These are phyloP conservation scores for Phytopythium chamaehyphon DNA, from an alignment of 352 stramenopile genomes.

Conservation along the genomic window DNA sequence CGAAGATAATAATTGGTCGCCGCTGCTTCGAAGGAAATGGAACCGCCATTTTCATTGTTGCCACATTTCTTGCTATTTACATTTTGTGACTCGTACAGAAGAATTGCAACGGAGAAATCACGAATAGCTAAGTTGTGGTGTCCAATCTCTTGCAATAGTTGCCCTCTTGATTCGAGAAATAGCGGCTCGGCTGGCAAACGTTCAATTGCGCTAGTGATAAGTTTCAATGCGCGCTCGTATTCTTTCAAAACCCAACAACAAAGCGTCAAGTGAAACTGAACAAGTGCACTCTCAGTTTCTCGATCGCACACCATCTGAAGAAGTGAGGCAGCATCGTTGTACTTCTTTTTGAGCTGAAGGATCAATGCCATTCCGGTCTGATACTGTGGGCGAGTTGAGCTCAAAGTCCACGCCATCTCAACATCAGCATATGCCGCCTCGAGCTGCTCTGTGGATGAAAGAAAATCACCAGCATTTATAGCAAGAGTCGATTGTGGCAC, in stretches of 20 bases:
- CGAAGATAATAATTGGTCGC: slow-evolving; percentile 29
- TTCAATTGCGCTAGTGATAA: slow-evolving; percentile 56
- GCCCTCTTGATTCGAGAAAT: slow-evolving; percentile 49
- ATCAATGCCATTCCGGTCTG: slow-evolving; percentile 78
- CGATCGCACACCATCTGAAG: slow-evolving; percentile 29
- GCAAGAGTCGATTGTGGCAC: not conserved
- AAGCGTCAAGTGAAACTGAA: slow-evolving; percentile 63
- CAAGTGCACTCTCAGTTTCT: slow-evolving; percentile 38
- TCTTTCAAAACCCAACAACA: slow-evolving; percentile 45
- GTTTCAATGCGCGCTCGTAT: slow-evolving; percentile 34
- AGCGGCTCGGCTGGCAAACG: slow-evolving; percentile 45
- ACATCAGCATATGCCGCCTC: slow-evolving; percentile 71
- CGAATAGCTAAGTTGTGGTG: slow-evolving; percentile 44
- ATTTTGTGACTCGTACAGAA: slow-evolving; percentile 5
- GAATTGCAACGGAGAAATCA: slow-evolving; percentile 38
- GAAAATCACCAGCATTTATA: slow-evolving; percentile 2
- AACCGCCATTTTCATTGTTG: slow-evolving; percentile 1
- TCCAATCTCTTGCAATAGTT: slow-evolving; percentile 57
- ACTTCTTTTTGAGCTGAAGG: slow-evolving; percentile 49
- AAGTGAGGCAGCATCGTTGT: slow-evolving; percentile 30
- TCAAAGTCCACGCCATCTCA: slow-evolving; percentile 69
- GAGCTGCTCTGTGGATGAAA: slow-evolving; percentile 43
- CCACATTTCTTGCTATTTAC: not conserved
- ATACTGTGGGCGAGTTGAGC: slow-evolving; percentile 35
- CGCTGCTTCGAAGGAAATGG: not conserved